phyloP scores from a whole-genome alignment of 768 basidiomycete genomes.

The Leccinum subtestaceum region DNA sequence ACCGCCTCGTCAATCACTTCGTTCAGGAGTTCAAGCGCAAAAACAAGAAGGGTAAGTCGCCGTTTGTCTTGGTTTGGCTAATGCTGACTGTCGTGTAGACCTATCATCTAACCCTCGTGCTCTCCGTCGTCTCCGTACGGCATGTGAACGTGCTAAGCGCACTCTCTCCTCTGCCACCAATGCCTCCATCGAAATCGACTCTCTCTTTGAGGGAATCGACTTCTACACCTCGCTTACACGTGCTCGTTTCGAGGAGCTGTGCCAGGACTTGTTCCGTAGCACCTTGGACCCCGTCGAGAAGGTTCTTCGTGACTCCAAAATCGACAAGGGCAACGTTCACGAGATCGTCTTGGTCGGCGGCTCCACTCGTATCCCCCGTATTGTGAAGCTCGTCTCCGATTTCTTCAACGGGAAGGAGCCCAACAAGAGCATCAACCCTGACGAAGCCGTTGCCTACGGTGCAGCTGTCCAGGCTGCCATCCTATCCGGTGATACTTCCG shows the following conservation, averaged over 20 bases:
- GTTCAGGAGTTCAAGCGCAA: slow-evolving; percentile 97
- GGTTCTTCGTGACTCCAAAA: slow-evolving; percentile 96
- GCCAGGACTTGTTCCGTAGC: slow-evolving; percentile 91
- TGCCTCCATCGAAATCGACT: slow-evolving; percentile 97
- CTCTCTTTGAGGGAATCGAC: slow-evolving; percentile 95
- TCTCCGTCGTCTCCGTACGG: slow-evolving; percentile 94
- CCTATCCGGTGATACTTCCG: slow-evolving; percentile 95
- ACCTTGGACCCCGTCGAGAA: slow-evolving; percentile 97
- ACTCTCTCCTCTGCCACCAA: slow-evolving; percentile 96
- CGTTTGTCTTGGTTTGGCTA: accelerated
- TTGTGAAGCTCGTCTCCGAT: slow-evolving; percentile 96
- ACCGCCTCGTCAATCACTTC: slow-evolving; percentile 96
- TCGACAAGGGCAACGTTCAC: slow-evolving; percentile 93
- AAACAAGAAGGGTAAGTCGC: slow-evolving; percentile 80
- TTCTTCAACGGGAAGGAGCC: slow-evolving; percentile 99
- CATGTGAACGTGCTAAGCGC: slow-evolving; percentile 98
- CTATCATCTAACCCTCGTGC: slow-evolving; percentile 91
- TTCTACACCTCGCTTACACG: slow-evolving; percentile 98
- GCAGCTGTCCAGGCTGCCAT: slow-evolving; percentile 98
- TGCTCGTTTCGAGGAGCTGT: slow-evolving; percentile 66
- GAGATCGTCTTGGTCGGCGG: slow-evolving; percentile 98
- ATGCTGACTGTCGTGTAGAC: slow-evolving; percentile 44
- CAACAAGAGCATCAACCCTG: slow-evolving; percentile 99
- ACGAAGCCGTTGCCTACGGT: slow-evolving; percentile 98
- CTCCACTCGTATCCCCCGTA: slow-evolving; percentile 96